phyloP scores from a whole-genome alignment of 345 rosid genomes.

The Eucalyptus microcorys region DNA sequence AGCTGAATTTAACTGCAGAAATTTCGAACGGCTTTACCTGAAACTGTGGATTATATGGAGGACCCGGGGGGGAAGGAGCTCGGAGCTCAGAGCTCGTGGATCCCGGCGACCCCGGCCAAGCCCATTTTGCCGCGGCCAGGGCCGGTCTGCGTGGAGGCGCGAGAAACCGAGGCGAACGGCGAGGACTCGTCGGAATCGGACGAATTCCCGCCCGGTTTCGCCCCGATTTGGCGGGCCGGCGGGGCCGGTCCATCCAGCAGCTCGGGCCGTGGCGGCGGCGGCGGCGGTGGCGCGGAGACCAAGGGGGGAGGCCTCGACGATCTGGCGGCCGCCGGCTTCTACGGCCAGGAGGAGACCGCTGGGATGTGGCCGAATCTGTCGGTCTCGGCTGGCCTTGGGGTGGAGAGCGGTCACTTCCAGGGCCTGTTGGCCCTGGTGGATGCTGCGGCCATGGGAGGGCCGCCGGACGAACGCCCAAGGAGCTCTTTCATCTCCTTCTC shows the following conservation, averaged over 20 bases:
- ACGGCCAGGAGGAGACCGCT: not conserved
- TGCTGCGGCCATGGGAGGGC: constrained; percentile 6
- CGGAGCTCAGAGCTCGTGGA: constrained; percentile 20
- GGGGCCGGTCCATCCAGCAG: not conserved
- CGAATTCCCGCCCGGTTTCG: constrained; percentile 10
- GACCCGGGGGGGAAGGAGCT: constrained; percentile 4
- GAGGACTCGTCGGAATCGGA: constrained; percentile 7
- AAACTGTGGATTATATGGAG: constrained; percentile 7
- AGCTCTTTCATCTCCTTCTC: not conserved
- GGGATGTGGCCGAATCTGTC: not conserved
- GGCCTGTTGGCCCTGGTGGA: constrained; percentile 49
- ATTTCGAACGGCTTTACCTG: not conserved
- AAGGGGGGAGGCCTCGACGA: not conserved
- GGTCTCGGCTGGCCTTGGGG: not conserved
- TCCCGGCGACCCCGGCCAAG: constrained; percentile 35
- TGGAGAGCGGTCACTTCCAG: constrained; percentile 16
- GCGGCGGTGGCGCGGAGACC: not conserved
- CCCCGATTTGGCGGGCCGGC: constrained; percentile 1
- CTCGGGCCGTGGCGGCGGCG: not conserved
- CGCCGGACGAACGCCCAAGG: not conserved
- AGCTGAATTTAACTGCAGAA: not conserved
- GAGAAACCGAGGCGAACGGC: constrained; percentile 2
- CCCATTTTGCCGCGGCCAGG: constrained; percentile 11
- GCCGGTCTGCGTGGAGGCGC: constrained; percentile 8
- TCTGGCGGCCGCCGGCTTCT: not conserved